A percentile compares a stretch with the other conserved stretches of the same genome.
These are phyloP conservation scores for Lipomyces sp. DNA, from an alignment of 805 yeast genomes.

Conservation along the genomic window DNA sequence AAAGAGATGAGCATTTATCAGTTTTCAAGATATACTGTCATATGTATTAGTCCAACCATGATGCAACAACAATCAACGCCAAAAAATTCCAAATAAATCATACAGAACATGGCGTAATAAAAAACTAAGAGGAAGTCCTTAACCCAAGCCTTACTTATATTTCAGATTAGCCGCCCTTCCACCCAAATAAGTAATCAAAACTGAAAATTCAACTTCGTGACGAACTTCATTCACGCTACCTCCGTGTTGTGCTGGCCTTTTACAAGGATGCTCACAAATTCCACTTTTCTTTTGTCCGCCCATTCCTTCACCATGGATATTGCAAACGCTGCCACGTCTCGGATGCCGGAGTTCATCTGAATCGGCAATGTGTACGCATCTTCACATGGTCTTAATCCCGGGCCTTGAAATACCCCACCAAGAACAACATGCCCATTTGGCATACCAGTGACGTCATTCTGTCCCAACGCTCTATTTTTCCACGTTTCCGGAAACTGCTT, in stretches of 20 bases:
- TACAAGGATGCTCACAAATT: conserved; percentile 50
- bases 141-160: too few relatives aligned
- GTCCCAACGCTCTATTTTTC: conserved; percentile 6
- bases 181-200: too few relatives aligned
- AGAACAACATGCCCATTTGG: conserved; percentile 3
- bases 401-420: conserved; percentile 20
- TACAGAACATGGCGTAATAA: too few relatives aligned
- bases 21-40: too few relatives aligned
- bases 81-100: too few relatives aligned
- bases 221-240: too few relatives aligned
- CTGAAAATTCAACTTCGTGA: too few relatives aligned
- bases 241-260: background rate
- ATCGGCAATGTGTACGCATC: conserved; percentile 41
- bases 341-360: conserved; percentile 39
- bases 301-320: conserved; percentile 40
- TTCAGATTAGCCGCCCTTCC: too few relatives aligned
- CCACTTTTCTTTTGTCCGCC: conserved; percentile 28
- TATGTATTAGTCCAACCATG: too few relatives aligned
- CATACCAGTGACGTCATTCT: background rate
- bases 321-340: conserved; percentile 44
- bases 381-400: conserved; percentile 34
- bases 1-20: too few relatives aligned
- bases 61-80: too few relatives aligned
- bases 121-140: too few relatives aligned
- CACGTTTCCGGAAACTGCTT: conserved; percentile 27